Evolutionary conservation across 73 alveolate genomes (phyloP), one percentile per base, ranked within the genome.

Genomic region (Paramecium pentaurelia): DNA sequence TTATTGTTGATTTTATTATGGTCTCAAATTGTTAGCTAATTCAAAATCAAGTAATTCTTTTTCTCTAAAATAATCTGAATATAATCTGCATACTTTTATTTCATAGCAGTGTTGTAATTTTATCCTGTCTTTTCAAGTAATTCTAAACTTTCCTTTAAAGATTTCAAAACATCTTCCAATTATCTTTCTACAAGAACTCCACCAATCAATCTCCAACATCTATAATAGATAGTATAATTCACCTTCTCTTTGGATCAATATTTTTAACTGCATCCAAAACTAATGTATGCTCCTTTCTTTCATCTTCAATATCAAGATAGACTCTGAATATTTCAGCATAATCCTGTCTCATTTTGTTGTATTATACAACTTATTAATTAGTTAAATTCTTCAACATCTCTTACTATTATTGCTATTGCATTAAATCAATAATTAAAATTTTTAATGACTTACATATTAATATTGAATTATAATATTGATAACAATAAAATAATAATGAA

Each of bases 151-250:
- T 92, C 94, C 40, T 90, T 88, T 22, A 95, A 86, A 8, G 95
- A 97, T 40, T 97, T 96, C 8, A 95, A 58, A 8, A 95, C 92
- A 30, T 96, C 97, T 28, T 86, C 95, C 93, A 94, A 86, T 27
- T 70, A 77, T 89, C 95, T 96, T 73, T 96, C 97, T 8, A 96
- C 96, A 25, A 96, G 88, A 22, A 95, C 97, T 8, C 98, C 99
- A 25, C 97, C 97, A 40, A 96, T 95, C 60, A 96, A 92, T 86
- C 99, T 92, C 97, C 97, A 96, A 95, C 59, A 36, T 73, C 87
- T 73, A 37, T 4, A 36, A 16, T 73, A 37, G 30, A 37, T 36
- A 12, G 16, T n/a, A 34, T 18, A 3, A n/a, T 18, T 37, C 97
- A 95, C 85, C 96, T 95, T 92, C 98, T 93, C 64, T 80, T 88